Evolutionary conservation across 2,329 filamentous ascomycete species (phyloP), one percentile per base, ranked within the genome.

Genomic region (Cadophora gregata): DNA sequence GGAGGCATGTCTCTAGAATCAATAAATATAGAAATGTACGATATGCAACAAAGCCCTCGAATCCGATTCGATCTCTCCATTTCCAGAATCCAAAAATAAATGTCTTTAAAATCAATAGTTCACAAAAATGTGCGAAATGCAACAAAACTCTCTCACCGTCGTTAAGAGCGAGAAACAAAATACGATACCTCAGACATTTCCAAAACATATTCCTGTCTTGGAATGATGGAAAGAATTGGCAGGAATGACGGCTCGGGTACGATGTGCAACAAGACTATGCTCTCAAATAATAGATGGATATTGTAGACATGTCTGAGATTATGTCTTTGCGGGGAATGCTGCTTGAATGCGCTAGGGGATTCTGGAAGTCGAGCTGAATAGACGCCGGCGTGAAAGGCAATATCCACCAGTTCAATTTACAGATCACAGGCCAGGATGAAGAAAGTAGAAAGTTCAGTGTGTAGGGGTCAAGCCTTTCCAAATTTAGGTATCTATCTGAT

Each of bases 261-360:
- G 50, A 53, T 31, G 16, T 53, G 50, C 27, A 53, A 53, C 27
- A 31, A 53, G 16, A 31, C 19, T 25, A 53, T 31, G 9, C 14
- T 31, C 16, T n/a, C 50, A 9, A 38, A 59, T 59, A 9, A 9
- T 38, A 38, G 36, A 10, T 31, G 38, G 24, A 21, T 19, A 24
- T 27, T 5, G n/a, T 4, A 59, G 50, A 53, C 50, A 53, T 53
- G 25, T 53, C 50, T 31, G 27, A 53, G 50, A 53, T 53, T 21
- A 7, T 47, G 19, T 47, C 42, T 21, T 47, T 47, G 42, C 42
- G n/a, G 19, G 42, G 42, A 47, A 47, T 47, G 42, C 19, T n/a
- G 10, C 42, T 47, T 21, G 1, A 47, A 12, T 21, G n/a, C 19
- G 38, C 19, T 47, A 8, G n/a, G 16, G 5, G 31, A 36, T 5